Evolutionary conservation across 1,284 basidiomycete species (phyloP), one percentile per base, ranked within the genome.

Genomic region (Malassezia equina): DNA sequence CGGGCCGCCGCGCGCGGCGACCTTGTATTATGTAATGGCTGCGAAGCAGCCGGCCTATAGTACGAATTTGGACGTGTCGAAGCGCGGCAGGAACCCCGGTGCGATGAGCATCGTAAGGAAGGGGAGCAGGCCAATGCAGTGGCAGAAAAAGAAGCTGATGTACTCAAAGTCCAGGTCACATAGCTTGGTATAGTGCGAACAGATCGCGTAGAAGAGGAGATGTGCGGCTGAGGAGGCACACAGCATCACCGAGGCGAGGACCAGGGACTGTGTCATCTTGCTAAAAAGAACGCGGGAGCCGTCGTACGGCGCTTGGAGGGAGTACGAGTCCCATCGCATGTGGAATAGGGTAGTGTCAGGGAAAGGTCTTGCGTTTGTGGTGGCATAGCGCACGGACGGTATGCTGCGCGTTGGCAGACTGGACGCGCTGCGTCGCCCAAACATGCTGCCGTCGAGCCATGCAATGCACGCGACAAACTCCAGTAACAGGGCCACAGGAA

Each of bases 91-190:
- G 29, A 46, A 46, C 11, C 19, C 29, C 4, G 44, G 44, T 17
- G 27, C 23, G 29, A 24, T 11, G 17, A 46, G 44, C 44, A 46
- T 46, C 3, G 17, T 12, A 19, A 28, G 17, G 33, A 48, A 36
- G 17, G 46, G 46, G 12, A 48, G 21, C 11, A n/a, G 17, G 15
- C 32, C 46, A 7, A 39, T 15, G 2, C 21, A 24, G 33, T 48
- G 13, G 7, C 31, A 24, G 9, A 48, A 12, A 5, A 39, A 48
- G 33, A 48, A 48, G 8, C 32, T 33, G 9, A 48, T 36, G 23
- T 48, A 48, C 29, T 48, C 27, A 27, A 39, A 39, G 21, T 48
- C 46, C 19, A 48, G 33, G 33, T 48, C 46, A 17, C 15, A 28
- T 17, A 48, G 46, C 24, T 48, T 48, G 13, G 46, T 31, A 24